These are phyloP conservation scores for Ettlia oleoabundans DNA, from an alignment of 139 green algal species.

Conservation along the genomic window DNA sequence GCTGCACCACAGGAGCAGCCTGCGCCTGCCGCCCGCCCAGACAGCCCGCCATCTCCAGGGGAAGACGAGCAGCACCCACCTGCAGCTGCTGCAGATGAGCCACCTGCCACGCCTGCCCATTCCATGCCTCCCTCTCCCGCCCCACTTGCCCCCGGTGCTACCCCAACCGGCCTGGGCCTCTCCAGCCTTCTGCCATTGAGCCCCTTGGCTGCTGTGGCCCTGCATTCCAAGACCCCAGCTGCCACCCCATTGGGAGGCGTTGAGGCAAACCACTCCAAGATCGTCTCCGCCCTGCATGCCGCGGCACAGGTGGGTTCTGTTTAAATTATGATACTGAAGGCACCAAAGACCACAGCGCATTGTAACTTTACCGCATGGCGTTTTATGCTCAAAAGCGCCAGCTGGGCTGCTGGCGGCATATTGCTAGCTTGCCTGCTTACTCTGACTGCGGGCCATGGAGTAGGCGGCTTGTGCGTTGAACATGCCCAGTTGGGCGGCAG, in stretches of 20 bases:
- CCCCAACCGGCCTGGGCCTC: constrained; percentile 29
- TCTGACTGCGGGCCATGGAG: too few relatives aligned
- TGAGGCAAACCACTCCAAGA: neutral
- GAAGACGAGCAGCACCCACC: neutral
- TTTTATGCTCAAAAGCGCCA: too few relatives aligned
- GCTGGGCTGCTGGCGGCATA: too few relatives aligned
- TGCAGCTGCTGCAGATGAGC: constrained; percentile 4
- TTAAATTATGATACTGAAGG: too few relatives aligned
- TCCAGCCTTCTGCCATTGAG: constrained; percentile 19
- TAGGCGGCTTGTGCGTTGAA: too few relatives aligned
- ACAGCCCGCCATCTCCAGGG: too few relatives aligned
- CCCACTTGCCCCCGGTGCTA: neutral
- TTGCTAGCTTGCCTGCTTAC: too few relatives aligned
- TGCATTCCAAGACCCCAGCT: neutral
- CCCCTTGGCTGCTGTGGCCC: neutral
- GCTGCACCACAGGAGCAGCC: too few relatives aligned
- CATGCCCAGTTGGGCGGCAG: too few relatives aligned
- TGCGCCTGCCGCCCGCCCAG: too few relatives aligned
- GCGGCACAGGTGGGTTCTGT: constrained; percentile 27
- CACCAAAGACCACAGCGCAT: too few relatives aligned
- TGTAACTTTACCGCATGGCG: too few relatives aligned
- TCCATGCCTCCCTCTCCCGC: neutral
- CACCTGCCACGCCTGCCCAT: constrained; percentile 4
- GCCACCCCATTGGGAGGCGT: constrained; percentile 12
- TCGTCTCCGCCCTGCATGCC: constrained; percentile 11